phyloP scores from a whole-genome alignment of 2,329 filamentous ascomycete genomes.

The Xylariaceae sp. region DNA sequence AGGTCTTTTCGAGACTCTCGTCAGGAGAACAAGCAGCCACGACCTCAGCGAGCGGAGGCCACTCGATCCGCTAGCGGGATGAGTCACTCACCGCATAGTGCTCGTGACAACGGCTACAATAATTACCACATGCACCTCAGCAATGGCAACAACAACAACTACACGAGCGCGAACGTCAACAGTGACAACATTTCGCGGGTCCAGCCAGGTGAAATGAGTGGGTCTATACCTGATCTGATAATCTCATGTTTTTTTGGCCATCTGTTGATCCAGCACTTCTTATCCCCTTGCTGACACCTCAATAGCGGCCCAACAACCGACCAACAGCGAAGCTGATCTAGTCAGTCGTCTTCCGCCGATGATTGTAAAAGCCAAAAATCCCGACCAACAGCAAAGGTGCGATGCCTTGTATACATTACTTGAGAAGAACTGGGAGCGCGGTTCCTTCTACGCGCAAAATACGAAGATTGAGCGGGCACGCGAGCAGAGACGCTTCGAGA shows the following conservation, averaged over 20 bases:
- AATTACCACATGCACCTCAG: too few species aligned
- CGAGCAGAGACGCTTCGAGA: constrained; percentile 1
- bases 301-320: constrained; percentile 7
- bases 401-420: constrained; percentile 15
- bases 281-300: constrained; percentile 5
- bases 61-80: not conserved
- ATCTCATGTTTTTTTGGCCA: too few species aligned
- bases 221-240: too few species aligned
- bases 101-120: too few species aligned
- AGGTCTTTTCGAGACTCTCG: constrained; percentile 4
- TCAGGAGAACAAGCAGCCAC: constrained; percentile 13
- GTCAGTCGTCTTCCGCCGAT: not conserved
- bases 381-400: constrained; percentile 24
- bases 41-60: constrained; percentile 9
- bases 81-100: too few species aligned
- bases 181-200: too few species aligned
- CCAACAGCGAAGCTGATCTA: not conserved
- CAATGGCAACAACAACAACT: too few species aligned
- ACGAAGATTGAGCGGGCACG: constrained; percentile 5
- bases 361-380: constrained; percentile 23
- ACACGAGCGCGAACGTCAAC: too few species aligned
- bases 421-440: constrained; percentile 9
- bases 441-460: constrained; percentile 7
- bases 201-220: too few species aligned
- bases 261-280: too few species aligned